Percentiles rank a stretch among this genome's conserved stretches.
These are phyloP conservation scores for Mitragyna speciosa DNA, from an alignment of 257 asterid species.

Conservation along the genomic window DNA sequence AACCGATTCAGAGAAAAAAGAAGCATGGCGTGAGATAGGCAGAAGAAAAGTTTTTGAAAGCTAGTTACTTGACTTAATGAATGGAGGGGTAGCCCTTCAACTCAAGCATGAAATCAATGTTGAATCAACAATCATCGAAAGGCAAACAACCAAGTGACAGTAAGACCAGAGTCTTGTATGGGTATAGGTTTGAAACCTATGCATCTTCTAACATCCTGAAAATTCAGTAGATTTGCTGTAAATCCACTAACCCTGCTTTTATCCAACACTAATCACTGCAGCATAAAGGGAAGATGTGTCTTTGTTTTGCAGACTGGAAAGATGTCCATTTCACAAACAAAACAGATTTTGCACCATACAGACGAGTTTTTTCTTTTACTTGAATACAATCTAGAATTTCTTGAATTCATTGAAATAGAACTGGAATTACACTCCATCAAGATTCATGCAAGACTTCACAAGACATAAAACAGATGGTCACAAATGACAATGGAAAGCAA, in stretches of 20 bases:
- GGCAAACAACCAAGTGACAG: too few species aligned
- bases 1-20: conserved; percentile 1
- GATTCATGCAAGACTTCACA: not conserved
- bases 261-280: not conserved
- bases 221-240: too few species aligned
- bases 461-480: not conserved
- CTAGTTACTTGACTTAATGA: not conserved
- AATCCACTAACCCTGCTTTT: not conserved
- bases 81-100: too few species aligned
- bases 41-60: not conserved
- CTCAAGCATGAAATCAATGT: too few species aligned
- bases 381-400: not conserved
- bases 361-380: not conserved
- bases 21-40: conserved; percentile 13
- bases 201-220: too few species aligned
- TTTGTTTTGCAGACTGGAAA: not conserved
- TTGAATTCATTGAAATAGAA: not conserved
- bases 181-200: too few species aligned
- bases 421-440: not conserved
- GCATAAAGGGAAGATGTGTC: not conserved
- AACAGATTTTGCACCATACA: not conserved
- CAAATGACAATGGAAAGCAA: not conserved
- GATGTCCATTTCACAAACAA: not conserved
- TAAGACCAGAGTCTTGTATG: too few species aligned
- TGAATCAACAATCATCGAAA: too few species aligned